Evolutionary conservation across 805 yeast species (phyloP), one percentile per base, ranked within the genome.

Genomic region (Diddensiella caesifluorescens): DNA sequence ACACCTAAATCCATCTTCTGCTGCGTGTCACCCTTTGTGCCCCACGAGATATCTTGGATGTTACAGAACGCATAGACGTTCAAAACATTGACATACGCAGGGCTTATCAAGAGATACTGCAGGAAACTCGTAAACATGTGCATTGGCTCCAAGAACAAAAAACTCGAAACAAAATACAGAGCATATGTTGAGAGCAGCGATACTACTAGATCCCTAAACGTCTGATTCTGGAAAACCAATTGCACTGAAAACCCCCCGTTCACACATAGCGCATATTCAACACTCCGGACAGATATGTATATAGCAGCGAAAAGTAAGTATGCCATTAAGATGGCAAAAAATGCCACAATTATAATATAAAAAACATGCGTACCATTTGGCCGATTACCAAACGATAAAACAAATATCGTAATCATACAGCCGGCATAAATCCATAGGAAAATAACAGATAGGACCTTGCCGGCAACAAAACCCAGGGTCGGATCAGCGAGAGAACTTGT

Each of bases 41-140:
- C 97, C 97, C 97, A 90, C 4, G 96, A 84, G 36, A 90, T 80
- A 68, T 90, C 98, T 62, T 90, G 95, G 47, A 90, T 82, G 63
- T 90, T 90, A 69, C 97, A 89, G 61, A 90, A 89, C 2, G 97
- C 95, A 64, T 90, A 90, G 47, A 90, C 90, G 62, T 87, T 88
- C 58, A 90, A 69, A 40, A 89, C 90, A 56, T 90, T 89, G 63
- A 88, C 80, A 61, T 89, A 92, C 0, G 94, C 77, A 0, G 98
- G 98, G 49, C 89, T 79, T 44, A 90, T 63, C 47, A 90, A 63
- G 45, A 90, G 61, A 59, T 90, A 90, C 63, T 90, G 98, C 20
- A 76, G 53, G 60, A 88, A 84, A 38, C 92, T 80, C 0, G 97
- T 88, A 49, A 87, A 61, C 90, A 90, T 83, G 57, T 89, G 95